A percentile compares a stretch with the other conserved stretches of the same genome.
Evolutionary conservation across 768 basidiomycete genomes (phyloP).

Genomic region (Leccinum ochraceum): DNA sequence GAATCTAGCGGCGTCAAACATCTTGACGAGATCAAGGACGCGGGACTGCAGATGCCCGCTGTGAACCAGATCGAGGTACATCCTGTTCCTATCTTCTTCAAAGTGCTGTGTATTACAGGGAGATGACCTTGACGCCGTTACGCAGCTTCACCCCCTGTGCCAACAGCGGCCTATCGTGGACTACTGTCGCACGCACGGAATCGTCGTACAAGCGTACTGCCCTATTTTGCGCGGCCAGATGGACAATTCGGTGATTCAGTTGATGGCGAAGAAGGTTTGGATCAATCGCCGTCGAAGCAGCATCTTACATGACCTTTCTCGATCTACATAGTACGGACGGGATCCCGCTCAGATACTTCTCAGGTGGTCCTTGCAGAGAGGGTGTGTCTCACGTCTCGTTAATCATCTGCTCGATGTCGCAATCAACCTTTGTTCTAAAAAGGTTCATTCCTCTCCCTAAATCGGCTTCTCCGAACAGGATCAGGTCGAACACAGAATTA

Average conservation of each 20-base stretch:
- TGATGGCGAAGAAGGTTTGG: slow-evolving; percentile 48
- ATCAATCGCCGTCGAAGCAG: not conserved
- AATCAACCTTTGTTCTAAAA: not conserved
- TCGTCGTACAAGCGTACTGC: slow-evolving; percentile 73
- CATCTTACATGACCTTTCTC: not conserved
- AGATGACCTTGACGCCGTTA: not conserved
- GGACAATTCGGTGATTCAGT: slow-evolving; percentile 53
- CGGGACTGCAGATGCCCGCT: slow-evolving; percentile 62
- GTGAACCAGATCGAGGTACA: slow-evolving; percentile 83
- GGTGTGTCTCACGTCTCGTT: slow-evolving; percentile 43
- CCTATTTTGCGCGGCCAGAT: slow-evolving; percentile 65
- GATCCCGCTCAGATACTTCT: slow-evolving; percentile 80
- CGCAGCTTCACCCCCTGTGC: slow-evolving; percentile 77
- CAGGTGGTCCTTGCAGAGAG: slow-evolving; percentile 88
- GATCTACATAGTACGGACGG: slow-evolving; percentile 47
- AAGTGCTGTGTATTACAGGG: not conserved
- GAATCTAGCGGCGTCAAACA: slow-evolving; percentile 60
- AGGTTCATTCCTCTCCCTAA: slow-evolving; percentile 89
- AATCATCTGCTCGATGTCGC: not conserved
- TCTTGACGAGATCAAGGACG: slow-evolving; percentile 68
- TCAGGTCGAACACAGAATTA: slow-evolving; percentile 69
- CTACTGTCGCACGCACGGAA: slow-evolving; percentile 62
- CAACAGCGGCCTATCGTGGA: slow-evolving; percentile 79
- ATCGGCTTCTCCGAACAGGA: slow-evolving; percentile 67
- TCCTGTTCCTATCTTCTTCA: not conserved